Conservation (phyloP, 192 early-diverging fungal genomes). For the Blastocladiella britannica region DNA sequence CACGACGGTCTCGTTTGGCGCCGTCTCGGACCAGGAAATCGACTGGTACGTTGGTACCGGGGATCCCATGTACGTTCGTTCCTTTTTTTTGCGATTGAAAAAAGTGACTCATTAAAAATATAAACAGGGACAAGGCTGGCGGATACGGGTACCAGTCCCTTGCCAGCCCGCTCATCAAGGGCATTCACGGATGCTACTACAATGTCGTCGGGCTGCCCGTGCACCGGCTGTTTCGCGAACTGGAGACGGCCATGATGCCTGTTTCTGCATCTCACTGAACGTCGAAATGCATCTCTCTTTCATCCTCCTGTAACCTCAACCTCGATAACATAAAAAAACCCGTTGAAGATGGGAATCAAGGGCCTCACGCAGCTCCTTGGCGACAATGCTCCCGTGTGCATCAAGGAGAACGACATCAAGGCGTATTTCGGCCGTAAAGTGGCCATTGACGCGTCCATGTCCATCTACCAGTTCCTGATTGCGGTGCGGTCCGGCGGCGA, state of each 20-base stretch:
- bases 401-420: slow-evolving; percentile 63
- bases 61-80: slow-evolving; percentile 24
- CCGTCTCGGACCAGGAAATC: slow-evolving; percentile 34
- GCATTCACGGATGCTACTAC: slow-evolving; percentile 65
- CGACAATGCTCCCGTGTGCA: slow-evolving; percentile 68
- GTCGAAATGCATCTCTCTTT: too few relatives aligned
- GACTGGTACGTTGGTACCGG: slow-evolving; percentile 39
- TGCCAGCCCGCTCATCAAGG: slow-evolving; percentile 43
- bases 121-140: slow-evolving; percentile 47
- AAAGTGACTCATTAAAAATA: slow-evolving; percentile 11
- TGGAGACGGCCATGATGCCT: not conserved
- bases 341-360: slow-evolving; percentile 78
- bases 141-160: slow-evolving; percentile 67
- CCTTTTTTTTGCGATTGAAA: slow-evolving; percentile 4
- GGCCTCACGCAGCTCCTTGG: slow-evolving; percentile 79
- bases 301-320: too few relatives aligned
- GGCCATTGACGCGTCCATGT: slow-evolving; percentile 94
- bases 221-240: not conserved
- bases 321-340: too few relatives aligned
- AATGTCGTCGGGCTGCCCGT: slow-evolving; percentile 34
- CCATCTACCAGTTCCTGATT: slow-evolving; percentile 96
- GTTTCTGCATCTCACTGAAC: too few relatives aligned
- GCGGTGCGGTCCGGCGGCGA: slow-evolving; percentile 82
- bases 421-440: slow-evolving; percentile 85
- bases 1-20: slow-evolving; percentile 46